Evolutionary conservation across 1,284 basidiomycete species (phyloP).

Genomic region (Irpex sp.): DNA sequence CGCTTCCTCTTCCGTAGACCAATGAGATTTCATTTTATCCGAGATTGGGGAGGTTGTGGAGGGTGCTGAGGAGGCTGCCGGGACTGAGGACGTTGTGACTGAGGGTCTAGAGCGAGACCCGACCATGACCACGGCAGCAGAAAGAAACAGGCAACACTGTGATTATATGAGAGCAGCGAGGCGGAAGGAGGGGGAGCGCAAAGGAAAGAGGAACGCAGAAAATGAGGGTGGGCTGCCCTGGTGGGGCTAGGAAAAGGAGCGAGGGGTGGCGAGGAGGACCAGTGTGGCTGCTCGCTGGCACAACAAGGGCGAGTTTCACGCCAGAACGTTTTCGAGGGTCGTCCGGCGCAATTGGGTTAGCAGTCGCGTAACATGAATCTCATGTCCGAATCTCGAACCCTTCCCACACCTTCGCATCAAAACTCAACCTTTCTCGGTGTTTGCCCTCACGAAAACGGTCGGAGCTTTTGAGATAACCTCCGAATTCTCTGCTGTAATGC

Average conservation of each 20-base stretch:
- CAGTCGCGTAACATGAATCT: neutral
- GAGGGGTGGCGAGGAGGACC: neutral
- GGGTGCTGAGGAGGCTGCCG: neutral
- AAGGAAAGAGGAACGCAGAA: neutral
- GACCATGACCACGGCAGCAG: neutral
- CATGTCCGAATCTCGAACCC: neutral
- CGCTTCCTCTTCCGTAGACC: constrained; percentile 10
- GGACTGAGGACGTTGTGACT: neutral
- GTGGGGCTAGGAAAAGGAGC: neutral
- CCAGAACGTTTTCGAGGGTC: neutral
- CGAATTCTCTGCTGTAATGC: neutral
- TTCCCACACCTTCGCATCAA: neutral
- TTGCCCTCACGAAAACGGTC: neutral
- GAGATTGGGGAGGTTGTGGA: constrained; percentile 8
- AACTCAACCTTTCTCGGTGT: neutral
- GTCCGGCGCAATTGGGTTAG: neutral
- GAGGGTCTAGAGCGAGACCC: constrained; percentile 5
- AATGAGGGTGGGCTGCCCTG: constrained; percentile 2
- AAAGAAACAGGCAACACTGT: neutral
- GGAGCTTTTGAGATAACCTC: neutral
- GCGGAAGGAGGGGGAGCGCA: neutral
- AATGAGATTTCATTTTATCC: constrained; percentile 8
- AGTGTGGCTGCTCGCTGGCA: neutral
- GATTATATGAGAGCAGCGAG: neutral
- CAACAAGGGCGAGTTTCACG: neutral